Evolutionary conservation across 495 filamentous ascomycete species (phyloP).

Genomic region (Amniculicola lignicola): DNA sequence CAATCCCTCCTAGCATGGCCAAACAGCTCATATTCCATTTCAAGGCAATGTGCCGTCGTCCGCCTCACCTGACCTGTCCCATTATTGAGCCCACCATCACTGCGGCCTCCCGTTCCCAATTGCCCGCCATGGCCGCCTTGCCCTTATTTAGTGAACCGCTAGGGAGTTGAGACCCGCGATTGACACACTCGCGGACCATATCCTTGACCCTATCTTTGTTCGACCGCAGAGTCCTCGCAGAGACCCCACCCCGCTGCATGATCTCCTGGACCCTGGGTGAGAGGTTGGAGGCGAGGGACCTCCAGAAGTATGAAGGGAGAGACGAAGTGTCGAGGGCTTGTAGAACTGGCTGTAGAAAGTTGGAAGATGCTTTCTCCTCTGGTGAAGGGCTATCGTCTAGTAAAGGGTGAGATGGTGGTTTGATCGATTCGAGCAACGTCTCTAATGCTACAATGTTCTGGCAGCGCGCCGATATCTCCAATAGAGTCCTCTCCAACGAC

Average conservation of each 20-base stretch:
- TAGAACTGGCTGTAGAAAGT: slow-evolving; percentile 71
- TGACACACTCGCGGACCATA: slow-evolving; percentile 78
- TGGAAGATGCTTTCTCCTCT: slow-evolving; percentile 38
- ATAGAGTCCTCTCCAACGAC: slow-evolving; percentile 73
- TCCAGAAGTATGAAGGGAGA: slow-evolving; percentile 87
- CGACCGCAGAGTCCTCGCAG: slow-evolving; percentile 72
- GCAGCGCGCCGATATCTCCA: slow-evolving; percentile 78
- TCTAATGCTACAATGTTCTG: slow-evolving; percentile 89
- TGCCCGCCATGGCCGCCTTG: slow-evolving; percentile 47
- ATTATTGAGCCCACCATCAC: slow-evolving; percentile 86
- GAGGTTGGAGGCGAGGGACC: slow-evolving; percentile 75
- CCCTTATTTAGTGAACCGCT: slow-evolving; percentile 43
- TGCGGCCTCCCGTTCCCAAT: slow-evolving; percentile 89
- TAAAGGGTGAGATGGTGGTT: slow-evolving; percentile 62
- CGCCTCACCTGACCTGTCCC: slow-evolving; percentile 47
- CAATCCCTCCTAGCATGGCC: no score
- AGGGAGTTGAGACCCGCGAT: slow-evolving; percentile 66
- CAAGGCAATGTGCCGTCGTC: no score
- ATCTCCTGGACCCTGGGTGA: slow-evolving; percentile 79
- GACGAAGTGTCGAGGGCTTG: slow-evolving; percentile 80
- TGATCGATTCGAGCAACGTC: slow-evolving; percentile 65
- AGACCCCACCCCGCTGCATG: slow-evolving; percentile 71
- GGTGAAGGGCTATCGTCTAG: slow-evolving; percentile 36
- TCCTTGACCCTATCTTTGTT: slow-evolving; percentile 72
- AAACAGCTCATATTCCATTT: no score